Base-by-base conservation (phyloP, 305 asterid genomes). In the Caryopteris hybrid region DNA sequence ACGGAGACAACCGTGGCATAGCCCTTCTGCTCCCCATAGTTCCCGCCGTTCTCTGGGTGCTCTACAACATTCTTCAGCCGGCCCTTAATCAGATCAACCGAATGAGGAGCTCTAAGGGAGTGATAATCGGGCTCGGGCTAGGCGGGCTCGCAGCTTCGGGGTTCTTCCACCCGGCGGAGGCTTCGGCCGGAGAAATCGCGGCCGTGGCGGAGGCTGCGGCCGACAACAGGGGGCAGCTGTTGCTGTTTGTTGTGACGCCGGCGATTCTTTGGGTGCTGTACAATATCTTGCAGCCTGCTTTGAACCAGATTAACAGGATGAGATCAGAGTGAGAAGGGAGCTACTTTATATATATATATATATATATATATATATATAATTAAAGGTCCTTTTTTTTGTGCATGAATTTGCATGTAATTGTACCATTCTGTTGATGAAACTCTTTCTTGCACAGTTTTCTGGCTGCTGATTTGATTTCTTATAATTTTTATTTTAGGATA, bases 291-390 rank as follows among this genome's bases (percentile, higher is more conserved):
- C 97, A 90, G 79, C 97, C 99, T 8, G 97, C 99, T 59, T 74
- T 93, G 89, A 93, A 93, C 78, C 99, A 88, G 85, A 79, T 93
- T 63, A 89, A 90, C 79, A 81, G 72, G 87, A 93, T 93, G 99
- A 86, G 92, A 79, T 89, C 97, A 6, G 74, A 75, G 1, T 79
- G 74, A 82, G 1, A 13, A 21, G 45, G 1, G 11, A 0, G 45
- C 29, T 59, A 45, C 60, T 69, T 31, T 48, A 29, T 65, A 66
- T 75, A 36, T n/a, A n/a, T n/a, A n/a, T n/a, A n/a, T n/a, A n/a
- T n/a, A n/a, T n/a, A n/a, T n/a, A n/a, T n/a, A n/a, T n/a, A n/a
- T n/a, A n/a, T n/a, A 23, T 10, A 9, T 23, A 0, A 25, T 16
- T 38, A 8, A 6, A 31, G 25, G 29, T 21, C 25, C 8, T 36